Percentiles rank a stretch among this genome's conserved stretches.
phyloP scores from a whole-genome alignment of 805 yeast genomes.

The Kuraishia cidri region DNA sequence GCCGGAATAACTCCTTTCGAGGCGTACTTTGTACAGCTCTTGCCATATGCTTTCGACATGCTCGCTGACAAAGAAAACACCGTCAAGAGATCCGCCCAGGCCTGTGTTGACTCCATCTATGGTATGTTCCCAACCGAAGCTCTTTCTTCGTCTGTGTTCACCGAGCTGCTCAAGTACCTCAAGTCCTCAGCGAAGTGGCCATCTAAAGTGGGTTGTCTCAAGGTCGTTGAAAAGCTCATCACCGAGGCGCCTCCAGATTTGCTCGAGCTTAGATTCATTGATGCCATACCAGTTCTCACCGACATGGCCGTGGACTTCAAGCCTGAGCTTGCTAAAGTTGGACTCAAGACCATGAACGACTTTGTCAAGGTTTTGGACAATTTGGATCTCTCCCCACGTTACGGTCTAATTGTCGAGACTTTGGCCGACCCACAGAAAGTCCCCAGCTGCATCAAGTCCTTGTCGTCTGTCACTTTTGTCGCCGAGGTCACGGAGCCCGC shows the following conservation, averaged over 20 bases:
- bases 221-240: conserved; percentile 61
- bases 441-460: conserved; percentile 78
- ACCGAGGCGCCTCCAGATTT: conserved; percentile 80
- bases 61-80: conserved; percentile 82
- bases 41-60: conserved; percentile 59
- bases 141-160: conserved; percentile 59
- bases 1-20: conserved; percentile 69
- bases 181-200: conserved; percentile 5
- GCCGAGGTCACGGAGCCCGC: conserved; percentile 99
- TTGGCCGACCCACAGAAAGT: conserved; percentile 86
- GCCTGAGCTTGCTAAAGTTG: conserved; percentile 88
- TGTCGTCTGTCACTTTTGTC: conserved; percentile 91
- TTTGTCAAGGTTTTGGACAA: conserved; percentile 84
- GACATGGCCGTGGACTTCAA: conserved; percentile 92
- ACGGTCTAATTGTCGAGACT: conserved; percentile 77
- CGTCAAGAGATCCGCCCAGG: conserved; percentile 80
- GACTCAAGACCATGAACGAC: conserved; percentile 57
- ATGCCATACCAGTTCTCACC: conserved; percentile 75
- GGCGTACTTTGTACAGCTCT: conserved; percentile 57
- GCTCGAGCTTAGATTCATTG: conserved; percentile 71
- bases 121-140: conserved; percentile 73
- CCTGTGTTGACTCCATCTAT: conserved; percentile 62
- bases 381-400: conserved; percentile 83
- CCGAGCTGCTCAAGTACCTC: conserved; percentile 50
- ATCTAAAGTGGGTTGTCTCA: conserved; percentile 31